Evolutionary conservation across 2,329 filamentous ascomycete genomes (phyloP), one percentile per base, ranked within the genome.

Genomic region (Sarocladium oryzae): DNA sequence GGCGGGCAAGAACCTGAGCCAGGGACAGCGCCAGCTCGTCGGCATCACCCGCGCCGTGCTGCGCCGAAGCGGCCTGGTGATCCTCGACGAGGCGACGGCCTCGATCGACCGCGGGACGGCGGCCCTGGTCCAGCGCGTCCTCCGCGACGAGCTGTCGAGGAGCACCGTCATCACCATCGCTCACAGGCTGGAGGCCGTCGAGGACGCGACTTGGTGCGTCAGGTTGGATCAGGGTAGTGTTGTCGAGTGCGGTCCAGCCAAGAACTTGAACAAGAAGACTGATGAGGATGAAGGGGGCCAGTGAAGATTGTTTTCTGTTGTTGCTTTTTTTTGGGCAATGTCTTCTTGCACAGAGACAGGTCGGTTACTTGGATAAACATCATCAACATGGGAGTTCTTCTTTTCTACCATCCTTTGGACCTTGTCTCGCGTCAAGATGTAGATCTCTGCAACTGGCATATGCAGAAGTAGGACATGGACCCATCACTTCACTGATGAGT

Each of bases 121-220:
- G 0, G 69, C 71, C 18, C 70, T 72, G 20, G 81, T 84, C 52
- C 81, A 85, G 63, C 67, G 75, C 13, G 69, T 84, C 2, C 60
- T 85, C 35, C 64, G 79, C 3, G 71, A 76, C 21, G 79, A 83
- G 59, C 67, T 85, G 40, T 60, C 61, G 3, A 54, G 71, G 13
- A 81, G 77, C 56, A 85, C 82, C 0, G 79, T 85, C 2, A 81
- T 85, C 37, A 83, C 81, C 0, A 84, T 85, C 60, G 81, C 82
- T n/a, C 82, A 85, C 61, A 72, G 81, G 2, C 66, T 84, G 1
- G 78, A 84, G 62, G 82, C 82, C 0, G 82, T 86, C 9, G 70
- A 72, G 55, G 77, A 80, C 53, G 79, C 79, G 1, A 72, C 75
- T 49, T 83, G 74, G 60, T 78, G 74, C 51, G 61, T 83, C 45